phyloP scores from a whole-genome alignment of 1,284 basidiomycete species.

The Rhodotorula sp. region DNA sequence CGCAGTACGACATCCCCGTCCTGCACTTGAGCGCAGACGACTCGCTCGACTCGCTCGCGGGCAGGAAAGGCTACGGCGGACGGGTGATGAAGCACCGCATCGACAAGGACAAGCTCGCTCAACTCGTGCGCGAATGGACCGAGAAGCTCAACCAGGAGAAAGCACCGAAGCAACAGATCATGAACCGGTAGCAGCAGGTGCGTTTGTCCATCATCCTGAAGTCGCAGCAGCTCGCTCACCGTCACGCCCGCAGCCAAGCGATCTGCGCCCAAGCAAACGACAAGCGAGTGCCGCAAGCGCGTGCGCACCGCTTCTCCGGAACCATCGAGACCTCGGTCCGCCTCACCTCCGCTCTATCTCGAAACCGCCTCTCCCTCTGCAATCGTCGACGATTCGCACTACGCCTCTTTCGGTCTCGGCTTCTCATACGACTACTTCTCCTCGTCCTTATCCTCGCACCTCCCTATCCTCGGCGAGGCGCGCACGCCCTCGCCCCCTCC shows the following conservation, averaged over 20 bases:
- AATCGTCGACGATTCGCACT: slow-evolving; percentile 23
- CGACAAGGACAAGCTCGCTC: slow-evolving; percentile 39
- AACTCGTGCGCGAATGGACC: slow-evolving; percentile 39
- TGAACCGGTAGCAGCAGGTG: neutral
- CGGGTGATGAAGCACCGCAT: slow-evolving; percentile 45
- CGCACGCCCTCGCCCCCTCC: neutral
- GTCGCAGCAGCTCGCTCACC: neutral
- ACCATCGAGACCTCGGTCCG: neutral
- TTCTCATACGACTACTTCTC: slow-evolving; percentile 25
- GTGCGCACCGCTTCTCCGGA: too few species aligned
- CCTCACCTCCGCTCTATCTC: slow-evolving; percentile 11
- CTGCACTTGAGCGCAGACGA: slow-evolving; percentile 27
- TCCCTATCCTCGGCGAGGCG: slow-evolving; percentile 24
- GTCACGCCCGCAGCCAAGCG: too few species aligned
- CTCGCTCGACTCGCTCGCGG: slow-evolving; percentile 27
- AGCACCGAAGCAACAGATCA: neutral
- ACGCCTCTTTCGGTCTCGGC: slow-evolving; percentile 25
- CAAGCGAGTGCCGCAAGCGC: too few species aligned
- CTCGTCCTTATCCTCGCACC: neutral
- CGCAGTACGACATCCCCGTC: slow-evolving; percentile 45
- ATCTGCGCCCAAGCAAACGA: too few species aligned
- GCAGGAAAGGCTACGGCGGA: slow-evolving; percentile 28
- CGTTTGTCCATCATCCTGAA: neutral
- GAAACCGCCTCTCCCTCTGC: slow-evolving; percentile 21
- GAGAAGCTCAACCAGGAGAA: slow-evolving; percentile 8